Base-by-base conservation (phyloP, 768 basidiomycete genomes). In the Stropharia rugosoannulata region DNA sequence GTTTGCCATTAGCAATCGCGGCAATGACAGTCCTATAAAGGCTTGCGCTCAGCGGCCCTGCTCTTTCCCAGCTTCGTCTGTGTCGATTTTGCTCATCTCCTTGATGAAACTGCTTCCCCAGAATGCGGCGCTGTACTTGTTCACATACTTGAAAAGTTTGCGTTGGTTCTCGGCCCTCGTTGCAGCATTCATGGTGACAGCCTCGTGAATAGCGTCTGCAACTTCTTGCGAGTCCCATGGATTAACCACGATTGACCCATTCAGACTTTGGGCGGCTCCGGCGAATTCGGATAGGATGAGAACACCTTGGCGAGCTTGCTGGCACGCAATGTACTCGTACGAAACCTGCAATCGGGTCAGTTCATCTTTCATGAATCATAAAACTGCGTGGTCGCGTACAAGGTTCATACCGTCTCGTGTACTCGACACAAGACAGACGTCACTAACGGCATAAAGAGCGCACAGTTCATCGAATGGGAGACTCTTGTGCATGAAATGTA, bases 151-250 rank as follows among this genome's bases (percentile, higher is more conserved):
- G 82, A 93, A 97, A 60, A 99, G 79, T 73, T 99, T 99, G 63
- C 86, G 79, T 70, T 96, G 93, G 73, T 98, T 98, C 72, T 93
- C 90, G 35, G 89, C 89, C n/a, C 93, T 83, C 39, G 81, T 84
- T 43, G 86, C 84, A 3, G 82, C 77, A 47, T 87, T 83, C 91
- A 95, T 95, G 13, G 89, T 93, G 56, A 98, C 87, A 0, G 97
- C 94, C 70, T 93, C 88, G 72, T 94, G 88, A 56, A 99, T 97
- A n/a, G 95, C 94, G 66, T 98, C 88, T 1, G 97, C 97, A 48
- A 97, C 94, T 65, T 95, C 89, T 70, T 98, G 95, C n/a, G 90
- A 90, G 70, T 98, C 97, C 96, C 97, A 95, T 18, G 97, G 97
- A 76, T 99, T 99, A 65, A 98, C 94, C 67, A 99, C 94, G 62